Evolutionary conservation across 805 yeast genomes (phyloP).

Genomic region (Hanseniaspora meyeri): DNA sequence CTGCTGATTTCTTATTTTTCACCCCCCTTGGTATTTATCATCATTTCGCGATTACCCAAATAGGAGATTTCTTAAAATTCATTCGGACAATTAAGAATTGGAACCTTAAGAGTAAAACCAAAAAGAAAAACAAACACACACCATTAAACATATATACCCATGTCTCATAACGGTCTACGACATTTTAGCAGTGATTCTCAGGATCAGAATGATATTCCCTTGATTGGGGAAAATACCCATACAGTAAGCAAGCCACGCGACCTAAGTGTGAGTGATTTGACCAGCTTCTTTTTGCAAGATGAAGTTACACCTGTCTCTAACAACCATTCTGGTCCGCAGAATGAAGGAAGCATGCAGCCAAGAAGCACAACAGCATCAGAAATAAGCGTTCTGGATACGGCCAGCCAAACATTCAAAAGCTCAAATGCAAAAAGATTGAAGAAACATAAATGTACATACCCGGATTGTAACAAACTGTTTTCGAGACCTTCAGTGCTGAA

Average conservation of each 20-base stretch:
- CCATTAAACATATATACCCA: not conserved
- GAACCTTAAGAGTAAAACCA: not conserved
- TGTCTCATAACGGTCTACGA: not conserved
- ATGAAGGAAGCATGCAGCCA: not conserved
- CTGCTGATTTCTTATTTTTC: no score
- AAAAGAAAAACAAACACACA: not conserved
- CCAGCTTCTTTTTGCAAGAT: not conserved
- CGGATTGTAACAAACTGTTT: constrained; percentile 64
- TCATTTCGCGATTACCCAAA: not conserved
- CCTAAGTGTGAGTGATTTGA: not conserved
- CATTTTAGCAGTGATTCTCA: not conserved
- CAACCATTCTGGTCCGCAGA: not conserved
- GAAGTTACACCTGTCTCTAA: not conserved
- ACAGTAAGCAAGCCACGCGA: not conserved
- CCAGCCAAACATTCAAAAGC: constrained; percentile 13
- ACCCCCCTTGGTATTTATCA: no score
- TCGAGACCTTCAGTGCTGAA: constrained; percentile 69
- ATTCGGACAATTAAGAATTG: not conserved
- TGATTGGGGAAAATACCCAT: not conserved
- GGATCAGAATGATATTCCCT: not conserved
- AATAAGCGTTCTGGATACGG: constrained; percentile 3
- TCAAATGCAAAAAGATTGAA: constrained; percentile 40
- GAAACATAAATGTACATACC: constrained; percentile 47
- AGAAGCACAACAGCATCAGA: not conserved
- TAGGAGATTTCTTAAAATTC: not conserved